Base-by-base conservation (phyloP, 2,329 filamentous ascomycete genomes). In the Epichloe elymi region DNA sequence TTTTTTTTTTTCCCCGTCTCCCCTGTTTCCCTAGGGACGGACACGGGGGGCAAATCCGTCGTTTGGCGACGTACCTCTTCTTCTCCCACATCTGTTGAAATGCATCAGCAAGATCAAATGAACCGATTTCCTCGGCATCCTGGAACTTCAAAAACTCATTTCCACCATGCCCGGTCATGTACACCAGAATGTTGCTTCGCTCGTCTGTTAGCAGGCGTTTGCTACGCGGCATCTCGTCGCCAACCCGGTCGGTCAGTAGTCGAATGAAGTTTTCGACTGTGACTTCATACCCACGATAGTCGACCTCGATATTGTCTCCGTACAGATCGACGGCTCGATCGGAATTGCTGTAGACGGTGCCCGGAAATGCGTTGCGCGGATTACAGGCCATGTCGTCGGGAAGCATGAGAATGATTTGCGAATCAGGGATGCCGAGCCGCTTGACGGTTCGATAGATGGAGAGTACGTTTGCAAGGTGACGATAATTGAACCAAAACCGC, bases 81-180 rank as follows among this genome's bases (percentile, higher is more conserved):
- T 98, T 98, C 76, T 98, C 93, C 87, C 90, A 96, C 93, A 98
- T 98, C 74, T 98, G 91, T 69, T 94, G 89, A 66, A 98, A 97
- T 0, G 93, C 93, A 67, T 98, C 88, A 5, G 94, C 93, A 52
- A 98, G 73, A 70, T 98, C 93, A 66, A 94, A 96, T 0, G 89
- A 89, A 51, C 88, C 90, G 58, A 98, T 97, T 70, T 98, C 93
- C 67, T 98, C 93, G 6, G 89, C 88, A 60, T 98, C 93, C 67
- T 98, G 93, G 63, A 98, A 98, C 67, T 98, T 98, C 53, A 98
- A 71, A 61, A 98, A 98, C 70, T 96, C 90, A 65, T 97, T 95
- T 17, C 93, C 93, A 35, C 93, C 93, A 62, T 98, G 93, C 0
- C 93, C 93, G 1, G 93, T 98, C 93, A 98, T 98, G 73, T 98